These are phyloP conservation scores for Mrakia blollopis DNA, from an alignment of 768 basidiomycete genomes.

Conservation along the genomic window DNA sequence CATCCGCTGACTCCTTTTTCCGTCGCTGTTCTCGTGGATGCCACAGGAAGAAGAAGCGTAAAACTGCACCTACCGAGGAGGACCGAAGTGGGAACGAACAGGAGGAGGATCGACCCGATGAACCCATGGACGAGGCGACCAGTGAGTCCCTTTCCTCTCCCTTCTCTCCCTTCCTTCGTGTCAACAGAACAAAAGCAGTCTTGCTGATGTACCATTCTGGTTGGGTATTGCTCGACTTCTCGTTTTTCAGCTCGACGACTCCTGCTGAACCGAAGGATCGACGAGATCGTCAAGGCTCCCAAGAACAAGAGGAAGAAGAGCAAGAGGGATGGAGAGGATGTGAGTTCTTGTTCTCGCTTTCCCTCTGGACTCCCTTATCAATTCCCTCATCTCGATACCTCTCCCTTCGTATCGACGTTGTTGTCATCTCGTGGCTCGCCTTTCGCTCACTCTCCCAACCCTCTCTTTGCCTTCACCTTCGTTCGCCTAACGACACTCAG, in stretches of 20 bases:
- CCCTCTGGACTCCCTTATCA: constrained; percentile 35
- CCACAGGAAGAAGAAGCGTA: constrained; percentile 50
- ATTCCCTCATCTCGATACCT: not conserved
- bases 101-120: constrained; percentile 52
- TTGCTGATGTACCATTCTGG: not conserved
- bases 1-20: not conserved
- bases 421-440: too few species aligned
- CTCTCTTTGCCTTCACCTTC: not conserved
- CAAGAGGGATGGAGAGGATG: constrained; percentile 72
- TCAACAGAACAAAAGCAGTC: not conserved
- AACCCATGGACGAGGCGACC: constrained; percentile 70
- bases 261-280: constrained; percentile 74
- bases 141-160: constrained; percentile 40
- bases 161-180: not conserved
- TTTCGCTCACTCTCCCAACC: not conserved
- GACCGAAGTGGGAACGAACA: constrained; percentile 66
- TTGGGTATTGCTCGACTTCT: not conserved
- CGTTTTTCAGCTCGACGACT: constrained; percentile 60
- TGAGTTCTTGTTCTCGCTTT: constrained; percentile 46
- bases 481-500: constrained; percentile 18
- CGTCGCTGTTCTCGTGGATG: not conserved
- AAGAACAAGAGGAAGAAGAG: constrained; percentile 60
- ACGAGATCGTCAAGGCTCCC: constrained; percentile 78
- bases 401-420: too few species aligned
- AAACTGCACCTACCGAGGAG: constrained; percentile 42